A percentile compares a stretch with the other conserved stretches of the same genome.
Evolutionary conservation across 148 eudicot species (phyloP).

Genomic region (Rhododendron henanense): DNA sequence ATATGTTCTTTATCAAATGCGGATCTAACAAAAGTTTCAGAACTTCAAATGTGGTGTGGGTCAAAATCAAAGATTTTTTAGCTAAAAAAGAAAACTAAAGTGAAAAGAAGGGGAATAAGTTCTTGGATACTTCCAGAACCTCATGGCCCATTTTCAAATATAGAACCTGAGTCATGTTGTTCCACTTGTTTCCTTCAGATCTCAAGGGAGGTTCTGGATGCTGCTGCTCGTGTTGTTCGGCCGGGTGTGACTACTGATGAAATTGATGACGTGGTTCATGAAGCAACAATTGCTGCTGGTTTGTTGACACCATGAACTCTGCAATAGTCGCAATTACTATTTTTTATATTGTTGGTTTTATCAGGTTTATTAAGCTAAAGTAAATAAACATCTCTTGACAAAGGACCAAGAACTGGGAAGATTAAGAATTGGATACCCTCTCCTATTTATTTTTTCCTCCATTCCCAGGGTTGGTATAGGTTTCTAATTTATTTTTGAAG

Average conservation of each 20-base stretch:
- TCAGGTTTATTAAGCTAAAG: neutral
- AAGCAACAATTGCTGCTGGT: slow-evolving; percentile 95
- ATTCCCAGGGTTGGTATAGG: neutral
- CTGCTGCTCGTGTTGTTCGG: slow-evolving; percentile 82
- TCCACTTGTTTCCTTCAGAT: slow-evolving; percentile 39
- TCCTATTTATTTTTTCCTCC: neutral
- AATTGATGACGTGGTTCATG: slow-evolving; percentile 94
- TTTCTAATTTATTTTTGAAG: neutral
- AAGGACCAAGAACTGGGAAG: neutral
- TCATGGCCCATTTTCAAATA: slow-evolving; percentile 2
- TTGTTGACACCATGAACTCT: slow-evolving; percentile 15
- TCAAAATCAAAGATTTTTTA: neutral
- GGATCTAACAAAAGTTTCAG: neutral
- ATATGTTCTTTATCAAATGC: slow-evolving; percentile 1
- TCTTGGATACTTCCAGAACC: neutral
- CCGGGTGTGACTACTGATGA: slow-evolving; percentile 98
- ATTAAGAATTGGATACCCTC: neutral
- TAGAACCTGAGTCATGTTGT: slow-evolving; percentile 7
- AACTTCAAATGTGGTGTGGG: neutral
- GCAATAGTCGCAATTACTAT: neutral
- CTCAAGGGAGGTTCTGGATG: slow-evolving; percentile 94
- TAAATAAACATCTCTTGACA: neutral
- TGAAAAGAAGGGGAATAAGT: neutral
- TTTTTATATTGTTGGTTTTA: neutral
- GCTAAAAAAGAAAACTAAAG: neutral